Conservation (phyloP, 768 basidiomycete genomes). For the Gymnopilus junonius region DNA sequence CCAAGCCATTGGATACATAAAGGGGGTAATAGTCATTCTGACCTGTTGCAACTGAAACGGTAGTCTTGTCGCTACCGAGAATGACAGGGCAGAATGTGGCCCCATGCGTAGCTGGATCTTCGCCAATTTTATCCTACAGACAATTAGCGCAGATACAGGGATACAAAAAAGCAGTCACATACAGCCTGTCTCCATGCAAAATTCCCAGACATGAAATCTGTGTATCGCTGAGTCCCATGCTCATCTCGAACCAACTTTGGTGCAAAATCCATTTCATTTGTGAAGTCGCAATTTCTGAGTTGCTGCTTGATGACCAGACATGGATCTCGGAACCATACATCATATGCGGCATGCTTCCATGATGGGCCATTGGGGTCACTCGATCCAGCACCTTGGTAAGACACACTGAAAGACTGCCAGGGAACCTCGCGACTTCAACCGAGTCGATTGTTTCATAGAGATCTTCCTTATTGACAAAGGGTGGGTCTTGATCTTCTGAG, state of each 20-base stretch:
- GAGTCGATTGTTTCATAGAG: constrained; percentile 38
- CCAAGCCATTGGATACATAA: constrained; percentile 36
- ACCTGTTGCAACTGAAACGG: constrained; percentile 40
- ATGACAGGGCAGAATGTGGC: constrained; percentile 36
- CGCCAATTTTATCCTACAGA: constrained; percentile 28
- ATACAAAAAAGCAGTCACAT: constrained; percentile 15
- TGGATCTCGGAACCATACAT: constrained; percentile 39
- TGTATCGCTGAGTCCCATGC: constrained; percentile 27
- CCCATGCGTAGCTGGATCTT: constrained; percentile 27
- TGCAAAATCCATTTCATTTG: constrained; percentile 33
- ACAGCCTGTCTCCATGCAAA: constrained; percentile 47
- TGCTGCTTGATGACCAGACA: constrained; percentile 28
- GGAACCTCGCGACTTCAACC: constrained; percentile 35
- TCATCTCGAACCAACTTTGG: constrained; percentile 31
- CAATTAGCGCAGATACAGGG: not conserved
- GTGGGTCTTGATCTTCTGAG: constrained; percentile 24
- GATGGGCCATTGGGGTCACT: constrained; percentile 25
- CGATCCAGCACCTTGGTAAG: no score
- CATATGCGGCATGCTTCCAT: constrained; percentile 36
- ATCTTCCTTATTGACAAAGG: constrained; percentile 34
- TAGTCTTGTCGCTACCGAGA: constrained; percentile 44
- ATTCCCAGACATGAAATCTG: constrained; percentile 44
- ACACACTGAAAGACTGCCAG: constrained; percentile 38
- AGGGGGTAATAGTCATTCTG: constrained; percentile 42
- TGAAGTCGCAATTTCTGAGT: constrained; percentile 39